Evolutionary conservation across 2,329 filamentous ascomycete species (phyloP).

Genomic region (Trichoderma arundinaceum): DNA sequence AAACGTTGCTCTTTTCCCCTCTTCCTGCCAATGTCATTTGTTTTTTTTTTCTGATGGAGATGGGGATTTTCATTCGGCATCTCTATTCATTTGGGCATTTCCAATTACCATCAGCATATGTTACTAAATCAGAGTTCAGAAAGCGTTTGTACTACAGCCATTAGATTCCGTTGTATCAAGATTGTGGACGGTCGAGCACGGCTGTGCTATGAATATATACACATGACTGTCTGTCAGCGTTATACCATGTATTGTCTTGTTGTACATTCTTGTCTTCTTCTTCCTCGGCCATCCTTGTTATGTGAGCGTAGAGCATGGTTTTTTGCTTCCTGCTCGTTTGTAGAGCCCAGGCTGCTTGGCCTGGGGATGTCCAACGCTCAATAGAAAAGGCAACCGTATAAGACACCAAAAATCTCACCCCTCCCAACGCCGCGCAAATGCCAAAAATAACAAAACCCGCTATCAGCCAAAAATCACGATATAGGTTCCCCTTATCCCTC

Average conservation of each 20-base stretch:
- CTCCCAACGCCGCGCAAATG: slow-evolving; percentile 13
- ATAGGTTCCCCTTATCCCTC: no score
- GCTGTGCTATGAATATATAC: not conserved
- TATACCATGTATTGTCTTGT: no score
- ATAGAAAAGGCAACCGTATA: not conserved
- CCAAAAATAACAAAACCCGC: not conserved
- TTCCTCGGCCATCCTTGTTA: no score
- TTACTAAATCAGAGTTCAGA: not conserved
- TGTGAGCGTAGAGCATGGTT: no score
- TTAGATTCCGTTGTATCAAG: not conserved
- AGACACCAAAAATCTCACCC: no score
- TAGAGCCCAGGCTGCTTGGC: not conserved
- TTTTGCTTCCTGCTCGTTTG: not conserved
- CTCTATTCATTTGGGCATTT: no score
- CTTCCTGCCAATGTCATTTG: not conserved
- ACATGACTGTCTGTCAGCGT: no score
- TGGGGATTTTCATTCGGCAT: no score
- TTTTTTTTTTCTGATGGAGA: not conserved
- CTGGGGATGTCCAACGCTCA: not conserved
- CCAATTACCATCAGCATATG: no score
- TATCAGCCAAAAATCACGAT: no score
- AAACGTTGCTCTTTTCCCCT: no score
- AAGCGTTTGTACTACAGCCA: not conserved
- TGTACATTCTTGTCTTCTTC: no score
- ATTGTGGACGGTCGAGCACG: not conserved